phyloP scores from a whole-genome alignment of 1,139 yeast genomes.

The Zhuliangozyma parablackwelliae region DNA sequence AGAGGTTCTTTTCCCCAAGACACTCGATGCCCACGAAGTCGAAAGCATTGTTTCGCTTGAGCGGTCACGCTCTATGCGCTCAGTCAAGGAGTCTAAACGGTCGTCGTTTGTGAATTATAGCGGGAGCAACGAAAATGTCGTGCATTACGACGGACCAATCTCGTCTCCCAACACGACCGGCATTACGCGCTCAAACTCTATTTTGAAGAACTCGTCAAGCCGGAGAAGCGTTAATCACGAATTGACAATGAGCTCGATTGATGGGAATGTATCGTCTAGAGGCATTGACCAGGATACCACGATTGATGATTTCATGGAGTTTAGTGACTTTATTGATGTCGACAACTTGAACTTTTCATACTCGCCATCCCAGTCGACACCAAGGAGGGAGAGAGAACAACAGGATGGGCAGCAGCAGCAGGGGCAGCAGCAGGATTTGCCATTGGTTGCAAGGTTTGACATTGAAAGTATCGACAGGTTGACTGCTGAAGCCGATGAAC shows the following conservation, averaged over 20 bases:
- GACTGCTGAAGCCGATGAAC: background rate
- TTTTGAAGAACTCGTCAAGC: constrained; percentile 36
- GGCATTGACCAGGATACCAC: constrained; percentile 13
- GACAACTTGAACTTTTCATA: constrained; percentile 36
- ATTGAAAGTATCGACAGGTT: background rate
- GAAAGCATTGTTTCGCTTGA: constrained; percentile 72
- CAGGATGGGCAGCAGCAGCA: too few species aligned
- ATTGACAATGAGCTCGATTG: constrained; percentile 11
- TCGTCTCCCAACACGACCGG: constrained; percentile 13
- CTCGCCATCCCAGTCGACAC: constrained; percentile 12
- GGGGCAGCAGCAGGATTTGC: too few species aligned
- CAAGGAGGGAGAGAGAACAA: too few species aligned
- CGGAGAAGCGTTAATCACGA: constrained; percentile 12
- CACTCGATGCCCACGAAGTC: constrained; percentile 61
- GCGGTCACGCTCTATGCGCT: constrained; percentile 58
- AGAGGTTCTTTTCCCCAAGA: constrained; percentile 69
- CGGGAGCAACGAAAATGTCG: constrained; percentile 45
- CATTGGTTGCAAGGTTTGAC: background rate
- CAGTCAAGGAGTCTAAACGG: constrained; percentile 39
- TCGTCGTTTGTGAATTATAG: constrained; percentile 43
- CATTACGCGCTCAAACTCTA: constrained; percentile 40
- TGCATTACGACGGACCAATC: constrained; percentile 25
- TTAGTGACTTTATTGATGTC: constrained; percentile 62
- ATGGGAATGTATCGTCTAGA: constrained; percentile 9
- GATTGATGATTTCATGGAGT: constrained; percentile 46